Evolutionary conservation across 225 moss, liverwort and hornwort species (phyloP).

Genomic region (Antitrichia curtipendula): DNA sequence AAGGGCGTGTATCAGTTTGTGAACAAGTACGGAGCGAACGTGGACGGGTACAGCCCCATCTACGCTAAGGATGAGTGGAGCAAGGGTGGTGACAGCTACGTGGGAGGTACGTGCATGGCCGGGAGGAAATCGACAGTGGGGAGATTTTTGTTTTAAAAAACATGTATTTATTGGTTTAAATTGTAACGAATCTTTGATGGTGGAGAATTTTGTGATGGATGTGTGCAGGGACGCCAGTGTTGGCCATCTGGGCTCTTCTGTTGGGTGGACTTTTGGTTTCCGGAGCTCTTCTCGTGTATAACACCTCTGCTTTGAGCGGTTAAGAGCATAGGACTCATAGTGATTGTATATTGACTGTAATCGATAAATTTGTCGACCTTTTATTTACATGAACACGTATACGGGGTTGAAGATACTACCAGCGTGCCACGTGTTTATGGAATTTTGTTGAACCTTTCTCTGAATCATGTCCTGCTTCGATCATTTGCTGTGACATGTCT

Average conservation of each 20-base stretch:
- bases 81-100: slow-evolving; percentile 33
- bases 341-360: background rate
- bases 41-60: slow-evolving; percentile 80
- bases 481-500: background rate
- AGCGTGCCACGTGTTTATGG: background rate
- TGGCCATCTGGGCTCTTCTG: slow-evolving; percentile 58
- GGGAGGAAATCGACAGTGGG: background rate
- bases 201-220: background rate
- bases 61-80: slow-evolving; percentile 58
- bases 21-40: slow-evolving; percentile 84
- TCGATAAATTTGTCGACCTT: background rate
- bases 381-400: background rate
- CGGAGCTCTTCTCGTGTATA: slow-evolving; percentile 69
- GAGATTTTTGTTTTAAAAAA: background rate
- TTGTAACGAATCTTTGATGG: background rate
- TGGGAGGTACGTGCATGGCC: slow-evolving; percentile 14
- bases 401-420: background rate
- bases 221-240: slow-evolving; percentile 37
- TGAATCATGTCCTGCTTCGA: background rate
- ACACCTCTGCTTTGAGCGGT: slow-evolving; percentile 57
- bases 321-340: background rate
- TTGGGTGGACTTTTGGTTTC: slow-evolving; percentile 48
- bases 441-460: too few relatives aligned
- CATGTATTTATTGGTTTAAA: background rate
- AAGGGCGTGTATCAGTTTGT: slow-evolving; percentile 83